phyloP scores from a whole-genome alignment of 805 yeast genomes.

The Saccharomycopsis fibuligera region DNA sequence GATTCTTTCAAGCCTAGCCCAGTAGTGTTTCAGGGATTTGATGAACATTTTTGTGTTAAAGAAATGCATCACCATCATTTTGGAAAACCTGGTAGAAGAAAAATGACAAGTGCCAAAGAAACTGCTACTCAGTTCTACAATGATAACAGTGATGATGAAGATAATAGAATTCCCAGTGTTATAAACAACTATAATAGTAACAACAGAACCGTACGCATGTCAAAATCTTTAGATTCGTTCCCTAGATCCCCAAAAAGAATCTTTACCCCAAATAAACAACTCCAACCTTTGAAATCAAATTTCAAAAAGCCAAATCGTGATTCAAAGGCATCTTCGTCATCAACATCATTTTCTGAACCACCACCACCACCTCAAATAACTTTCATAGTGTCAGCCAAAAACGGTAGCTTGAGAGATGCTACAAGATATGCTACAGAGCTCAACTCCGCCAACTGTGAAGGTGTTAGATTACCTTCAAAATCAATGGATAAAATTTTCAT shows the following conservation, averaged over 20 bases:
- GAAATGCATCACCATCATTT: background rate
- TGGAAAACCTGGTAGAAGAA: background rate
- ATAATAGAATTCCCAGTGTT: background rate
- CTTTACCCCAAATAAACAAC: conserved; percentile 16
- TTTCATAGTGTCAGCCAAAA: conserved; percentile 54
- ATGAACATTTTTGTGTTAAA: background rate
- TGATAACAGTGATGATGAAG: conserved; percentile 9
- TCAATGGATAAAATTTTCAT: conserved; percentile 3
- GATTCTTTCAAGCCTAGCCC: conserved; percentile 4
- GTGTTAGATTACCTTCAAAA: conserved; percentile 50
- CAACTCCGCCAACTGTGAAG: conserved; percentile 55
- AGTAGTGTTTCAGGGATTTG: background rate
- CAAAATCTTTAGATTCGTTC: conserved; percentile 10
- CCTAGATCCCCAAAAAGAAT: conserved; percentile 10
- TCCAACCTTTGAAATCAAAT: conserved; percentile 13
- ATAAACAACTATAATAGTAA: background rate
- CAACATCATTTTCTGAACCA: background rate
- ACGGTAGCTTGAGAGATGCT: conserved; percentile 56
- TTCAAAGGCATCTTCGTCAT: no score
- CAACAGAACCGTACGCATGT: background rate
- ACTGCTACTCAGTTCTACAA: background rate
- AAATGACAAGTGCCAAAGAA: background rate
- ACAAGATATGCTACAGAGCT: conserved; percentile 65
- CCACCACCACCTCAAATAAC: conserved; percentile 28
- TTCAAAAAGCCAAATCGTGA: conserved; percentile 2